Evolutionary conservation across 371 early-diverging fungal genomes (phyloP), one percentile per base, ranked within the genome.

Genomic region (Lichtheimia corymbifera): DNA sequence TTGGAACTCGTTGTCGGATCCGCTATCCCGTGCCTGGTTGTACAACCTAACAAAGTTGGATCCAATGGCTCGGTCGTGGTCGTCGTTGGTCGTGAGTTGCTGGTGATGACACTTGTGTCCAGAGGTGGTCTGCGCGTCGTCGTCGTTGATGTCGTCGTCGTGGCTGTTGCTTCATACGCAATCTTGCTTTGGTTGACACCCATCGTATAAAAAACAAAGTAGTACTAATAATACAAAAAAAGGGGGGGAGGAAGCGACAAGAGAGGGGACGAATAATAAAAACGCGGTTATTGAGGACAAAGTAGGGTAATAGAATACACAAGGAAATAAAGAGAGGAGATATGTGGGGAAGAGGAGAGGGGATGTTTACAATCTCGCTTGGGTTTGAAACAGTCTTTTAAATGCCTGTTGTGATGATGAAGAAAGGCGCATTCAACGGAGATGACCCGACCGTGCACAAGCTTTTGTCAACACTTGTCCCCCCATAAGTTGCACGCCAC

Each of bases 1-100:
- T 47, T 54, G 13, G 62, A 28, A 62, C 51, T 55, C 59, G 43
- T 55, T 44, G 51, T 63, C 63, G 63, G 63, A 63, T 63, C 63
- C 17, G 42, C 17, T 30, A 52, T 57, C 63, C 63, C 63, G 63
- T 57, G 58, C 57, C 53, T 63, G 25, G 63, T 63, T 63, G 63
- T 57, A 63, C 63, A 63, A 61, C 54, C 53, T 61, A 44, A 61
- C 53, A 52, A 53, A 44, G 42, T 28, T 53, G 53, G 40, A 18
- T 17, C 47, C 22, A 47, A 47, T 11, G 7, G 47, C 5, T 47
- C 35, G 35, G 35, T 35, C 35, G 35, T 35, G 2, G 35, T 35
- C 0, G 28, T 28, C 7, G 28, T 4, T 47, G 15, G 4, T 47
- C 7, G 47, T 11, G 47, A 47, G 47, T 2, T n/a, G 47, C 11